Evolutionary conservation across 1,284 basidiomycete species (phyloP).

Genomic region (Boletus austroedulis): DNA sequence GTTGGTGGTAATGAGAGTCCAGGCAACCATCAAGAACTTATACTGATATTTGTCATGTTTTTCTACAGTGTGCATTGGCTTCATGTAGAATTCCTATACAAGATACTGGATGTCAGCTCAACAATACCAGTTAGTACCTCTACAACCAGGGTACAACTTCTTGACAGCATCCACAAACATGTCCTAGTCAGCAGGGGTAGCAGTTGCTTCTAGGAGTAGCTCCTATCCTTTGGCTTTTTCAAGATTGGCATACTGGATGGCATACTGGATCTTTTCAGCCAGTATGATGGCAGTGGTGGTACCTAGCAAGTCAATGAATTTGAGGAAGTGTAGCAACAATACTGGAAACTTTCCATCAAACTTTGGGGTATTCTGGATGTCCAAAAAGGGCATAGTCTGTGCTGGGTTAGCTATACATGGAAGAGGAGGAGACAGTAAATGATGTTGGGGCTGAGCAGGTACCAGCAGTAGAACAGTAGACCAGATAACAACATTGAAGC

Average conservation of each 20-base stretch:
- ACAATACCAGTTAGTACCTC: neutral
- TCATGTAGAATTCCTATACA: neutral
- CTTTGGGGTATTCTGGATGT: no score
- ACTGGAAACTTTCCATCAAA: no score
- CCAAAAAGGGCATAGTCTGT: no score
- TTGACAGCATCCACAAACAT: neutral
- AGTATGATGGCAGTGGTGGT: no score
- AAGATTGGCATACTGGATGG: neutral
- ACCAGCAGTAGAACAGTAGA: no score
- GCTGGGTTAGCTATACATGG: no score
- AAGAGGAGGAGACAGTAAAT: no score
- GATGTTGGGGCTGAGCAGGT: no score
- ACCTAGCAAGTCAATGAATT: no score
- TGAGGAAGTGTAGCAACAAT: no score
- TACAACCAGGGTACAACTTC: neutral
- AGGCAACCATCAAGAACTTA: neutral
- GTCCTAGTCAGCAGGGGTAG: neutral
- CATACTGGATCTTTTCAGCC: no score
- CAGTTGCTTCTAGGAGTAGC: neutral
- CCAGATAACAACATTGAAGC: no score
- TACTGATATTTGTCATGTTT: neutral
- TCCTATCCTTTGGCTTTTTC: neutral
- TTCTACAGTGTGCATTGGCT: neutral
- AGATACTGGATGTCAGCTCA: neutral
- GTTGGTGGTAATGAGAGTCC: neutral